phyloP scores from a whole-genome alignment of 1,139 yeast species.

The Candida tetrigidarum region DNA sequence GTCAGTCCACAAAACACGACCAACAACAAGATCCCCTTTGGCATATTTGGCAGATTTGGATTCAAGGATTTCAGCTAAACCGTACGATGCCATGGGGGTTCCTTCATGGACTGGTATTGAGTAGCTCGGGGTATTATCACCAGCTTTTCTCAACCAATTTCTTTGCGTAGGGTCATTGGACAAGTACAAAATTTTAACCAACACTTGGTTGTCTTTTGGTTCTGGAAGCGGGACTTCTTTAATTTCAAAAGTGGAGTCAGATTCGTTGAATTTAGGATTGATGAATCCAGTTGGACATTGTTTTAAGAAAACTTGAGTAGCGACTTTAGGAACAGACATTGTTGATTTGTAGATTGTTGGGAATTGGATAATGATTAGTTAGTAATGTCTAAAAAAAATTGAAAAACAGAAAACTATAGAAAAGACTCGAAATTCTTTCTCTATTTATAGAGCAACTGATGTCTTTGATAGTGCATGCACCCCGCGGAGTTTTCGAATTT shows the following conservation, averaged over 20 bases:
- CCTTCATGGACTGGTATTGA: conserved; percentile 52
- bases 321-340: conserved; percentile 15
- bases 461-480: too few relatives aligned
- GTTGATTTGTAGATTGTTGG: too few relatives aligned
- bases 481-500: too few relatives aligned
- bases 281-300: conserved; percentile 21
- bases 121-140: conserved; percentile 49
- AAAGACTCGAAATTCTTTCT: too few relatives aligned
- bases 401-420: too few relatives aligned
- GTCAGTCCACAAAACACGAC: conserved; percentile 34
- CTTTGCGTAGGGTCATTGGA: conserved; percentile 76
- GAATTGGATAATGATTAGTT: too few relatives aligned
- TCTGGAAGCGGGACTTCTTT: conserved; percentile 14
- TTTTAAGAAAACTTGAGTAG: conserved; percentile 17
- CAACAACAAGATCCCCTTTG: conserved; percentile 47
- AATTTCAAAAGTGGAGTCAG: conserved; percentile 27
- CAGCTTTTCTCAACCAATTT: conserved; percentile 56
- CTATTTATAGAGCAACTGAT: too few relatives aligned
- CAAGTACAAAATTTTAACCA: conserved; percentile 50
- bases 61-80: conserved; percentile 51
- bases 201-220: conserved; percentile 43
- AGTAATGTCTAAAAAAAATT: too few relatives aligned
- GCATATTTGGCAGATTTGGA: conserved; percentile 40
- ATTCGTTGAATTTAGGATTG: conserved; percentile 20
- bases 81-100: conserved; percentile 52